Conservation (phyloP, 148 eudicot species). For the Vaccinium macrocarpon region DNA sequence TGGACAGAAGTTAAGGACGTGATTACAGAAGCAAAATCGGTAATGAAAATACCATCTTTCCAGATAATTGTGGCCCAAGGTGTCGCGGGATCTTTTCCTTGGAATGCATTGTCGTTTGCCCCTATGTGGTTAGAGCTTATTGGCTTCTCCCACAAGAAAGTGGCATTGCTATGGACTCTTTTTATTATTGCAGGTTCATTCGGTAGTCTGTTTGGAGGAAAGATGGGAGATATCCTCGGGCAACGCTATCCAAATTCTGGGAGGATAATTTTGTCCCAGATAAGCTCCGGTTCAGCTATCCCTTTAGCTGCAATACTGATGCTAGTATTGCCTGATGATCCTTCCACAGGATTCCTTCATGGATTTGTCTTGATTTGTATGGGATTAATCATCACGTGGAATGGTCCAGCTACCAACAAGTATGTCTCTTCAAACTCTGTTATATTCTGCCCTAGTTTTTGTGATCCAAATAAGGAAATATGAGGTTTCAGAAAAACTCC, state of each 20-base stretch:
- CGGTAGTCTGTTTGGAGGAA: conserved; percentile 81
- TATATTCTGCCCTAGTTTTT: not conserved
- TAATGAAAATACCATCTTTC: conserved; percentile 64
- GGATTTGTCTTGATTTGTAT: conserved; percentile 61
- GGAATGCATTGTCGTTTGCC: conserved; percentile 76
- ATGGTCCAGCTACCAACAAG: conserved; percentile 84
- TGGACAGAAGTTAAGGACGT: conserved; percentile 48
- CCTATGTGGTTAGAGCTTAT: conserved; percentile 94
- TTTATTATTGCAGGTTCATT: conserved; percentile 54
- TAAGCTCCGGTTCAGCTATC: conserved; percentile 74
- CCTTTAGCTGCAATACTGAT: conserved; percentile 76
- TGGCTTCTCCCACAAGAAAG: conserved; percentile 76
- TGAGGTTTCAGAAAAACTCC: not conserved
- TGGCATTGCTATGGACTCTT: conserved; percentile 62
- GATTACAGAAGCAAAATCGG: conserved; percentile 58
- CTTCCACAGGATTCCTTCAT: conserved; percentile 49
- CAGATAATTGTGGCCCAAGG: conserved; percentile 87
- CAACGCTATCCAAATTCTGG: conserved; percentile 63
- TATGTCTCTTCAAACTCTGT: conserved; percentile 27
- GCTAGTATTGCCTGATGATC: conserved; percentile 62
- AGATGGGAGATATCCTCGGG: conserved; percentile 73
- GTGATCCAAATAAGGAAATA: not conserved
- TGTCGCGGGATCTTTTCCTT: conserved; percentile 76
- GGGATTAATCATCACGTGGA: conserved; percentile 77
- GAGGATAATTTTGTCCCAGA: conserved; percentile 76